phyloP scores from a whole-genome alignment of 2,329 filamentous ascomycete genomes.

The Talaromyces sp. region DNA sequence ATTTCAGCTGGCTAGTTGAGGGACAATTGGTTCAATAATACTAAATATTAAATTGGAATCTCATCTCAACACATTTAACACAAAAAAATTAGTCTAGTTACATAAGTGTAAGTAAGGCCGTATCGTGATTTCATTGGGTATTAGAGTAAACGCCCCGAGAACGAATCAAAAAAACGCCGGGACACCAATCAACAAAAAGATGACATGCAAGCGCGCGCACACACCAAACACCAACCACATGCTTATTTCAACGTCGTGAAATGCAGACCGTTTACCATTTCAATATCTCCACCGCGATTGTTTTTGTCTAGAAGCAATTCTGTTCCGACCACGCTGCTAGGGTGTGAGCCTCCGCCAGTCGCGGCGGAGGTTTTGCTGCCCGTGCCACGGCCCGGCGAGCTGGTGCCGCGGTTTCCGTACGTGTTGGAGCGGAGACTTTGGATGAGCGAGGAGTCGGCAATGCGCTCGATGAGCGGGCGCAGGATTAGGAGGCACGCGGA shows the following conservation, averaged over 20 bases:
- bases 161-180: background rate
- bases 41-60: background rate
- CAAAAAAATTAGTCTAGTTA: too few species aligned
- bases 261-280: background rate
- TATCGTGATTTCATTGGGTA: background rate
- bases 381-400: background rate
- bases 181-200: background rate
- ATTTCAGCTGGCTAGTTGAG: background rate
- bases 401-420: background rate
- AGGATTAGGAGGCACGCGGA: background rate
- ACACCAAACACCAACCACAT: background rate
- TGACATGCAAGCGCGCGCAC: background rate
- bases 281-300: background rate
- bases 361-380: background rate
- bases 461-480: background rate
- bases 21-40: background rate
- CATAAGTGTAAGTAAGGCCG: too few species aligned
- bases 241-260: background rate
- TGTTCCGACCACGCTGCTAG: background rate
- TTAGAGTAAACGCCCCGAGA: background rate
- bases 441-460: background rate
- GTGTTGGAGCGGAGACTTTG: background rate
- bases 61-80: too few species aligned
- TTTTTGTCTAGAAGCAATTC: background rate
- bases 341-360: background rate